Conservation (phyloP, 2,329 filamentous ascomycete genomes). For the Cryoendolithus antarcticus region DNA sequence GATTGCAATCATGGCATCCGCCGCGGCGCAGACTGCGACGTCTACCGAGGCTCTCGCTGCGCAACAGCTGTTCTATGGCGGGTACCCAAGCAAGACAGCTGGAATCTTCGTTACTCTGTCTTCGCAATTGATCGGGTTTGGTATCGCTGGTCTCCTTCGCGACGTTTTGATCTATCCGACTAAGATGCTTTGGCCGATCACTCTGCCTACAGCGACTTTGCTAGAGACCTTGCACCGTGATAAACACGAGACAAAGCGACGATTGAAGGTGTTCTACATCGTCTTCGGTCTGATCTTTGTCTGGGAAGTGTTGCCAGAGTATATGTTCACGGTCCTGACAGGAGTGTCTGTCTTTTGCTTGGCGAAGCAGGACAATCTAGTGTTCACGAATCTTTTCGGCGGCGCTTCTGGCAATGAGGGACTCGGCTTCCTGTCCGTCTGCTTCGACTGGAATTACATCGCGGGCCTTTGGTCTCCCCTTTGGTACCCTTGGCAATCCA, state of each 20-base stretch:
- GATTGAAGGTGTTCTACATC: conserved; percentile 30
- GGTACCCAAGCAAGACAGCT: conserved; percentile 26
- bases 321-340: conserved; percentile 33
- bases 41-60: conserved; percentile 32
- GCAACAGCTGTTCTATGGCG: conserved; percentile 36
- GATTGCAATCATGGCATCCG: conserved; percentile 33
- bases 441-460: conserved; percentile 36
- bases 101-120: conserved; percentile 36
- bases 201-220: conserved; percentile 25
- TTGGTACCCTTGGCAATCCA: conserved; percentile 27
- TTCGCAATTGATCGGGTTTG: conserved; percentile 39
- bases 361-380: conserved; percentile 28
- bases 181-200: conserved; percentile 36
- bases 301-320: conserved; percentile 39
- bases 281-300: conserved; percentile 29
- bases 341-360: conserved; percentile 36
- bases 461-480: conserved; percentile 23
- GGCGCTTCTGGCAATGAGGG: conserved; percentile 37
- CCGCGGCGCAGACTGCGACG: conserved; percentile 23
- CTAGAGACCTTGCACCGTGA: conserved; percentile 29
- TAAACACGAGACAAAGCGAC: conserved; percentile 26
- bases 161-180: conserved; percentile 36
- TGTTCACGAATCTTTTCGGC: conserved; percentile 39
- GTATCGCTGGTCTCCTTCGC: conserved; percentile 37
- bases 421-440: conserved; percentile 29